Evolutionary conservation across 257 asterid genomes (phyloP).

Genomic region (Penstemon eatonii): DNA sequence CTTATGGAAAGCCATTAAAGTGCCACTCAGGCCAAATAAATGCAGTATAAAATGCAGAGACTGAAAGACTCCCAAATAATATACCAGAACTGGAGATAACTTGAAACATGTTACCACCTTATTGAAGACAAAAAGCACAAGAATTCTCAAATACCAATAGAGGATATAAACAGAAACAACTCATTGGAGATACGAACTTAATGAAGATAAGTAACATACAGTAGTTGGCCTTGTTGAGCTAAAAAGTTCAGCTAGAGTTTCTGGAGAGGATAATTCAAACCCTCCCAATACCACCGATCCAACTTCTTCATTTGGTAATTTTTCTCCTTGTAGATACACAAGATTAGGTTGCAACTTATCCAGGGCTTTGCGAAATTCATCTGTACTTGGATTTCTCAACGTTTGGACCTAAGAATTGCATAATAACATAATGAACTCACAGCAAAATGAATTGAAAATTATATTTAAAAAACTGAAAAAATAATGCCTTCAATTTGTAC

Average conservation of each 20-base stretch:
- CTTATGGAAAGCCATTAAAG: neutral
- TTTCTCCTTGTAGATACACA: constrained; percentile 81
- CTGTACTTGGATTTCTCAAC: constrained; percentile 63
- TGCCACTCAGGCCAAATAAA: neutral
- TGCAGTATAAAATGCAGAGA: neutral
- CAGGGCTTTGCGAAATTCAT: constrained; percentile 65
- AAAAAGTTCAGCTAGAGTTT: constrained; percentile 65
- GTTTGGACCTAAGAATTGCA: constrained; percentile 64
- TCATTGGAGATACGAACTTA: constrained; percentile 4
- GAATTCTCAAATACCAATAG: neutral
- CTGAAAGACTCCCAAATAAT: neutral
- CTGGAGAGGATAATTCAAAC: constrained; percentile 57
- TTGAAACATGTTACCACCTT: neutral
- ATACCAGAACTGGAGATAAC: neutral
- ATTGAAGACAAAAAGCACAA: neutral
- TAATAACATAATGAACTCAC: constrained; percentile 12
- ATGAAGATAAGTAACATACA: constrained; percentile 45
- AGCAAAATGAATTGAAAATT: neutral
- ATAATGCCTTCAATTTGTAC: neutral
- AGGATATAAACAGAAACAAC: neutral
- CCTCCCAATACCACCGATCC: constrained; percentile 68
- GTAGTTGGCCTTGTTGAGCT: constrained; percentile 60
- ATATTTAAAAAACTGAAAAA: neutral
- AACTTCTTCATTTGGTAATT: constrained; percentile 54
- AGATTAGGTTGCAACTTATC: constrained; percentile 83